Base-by-base conservation (phyloP, 805 yeast genomes). In the Myxozyma vanderwaltii region DNA sequence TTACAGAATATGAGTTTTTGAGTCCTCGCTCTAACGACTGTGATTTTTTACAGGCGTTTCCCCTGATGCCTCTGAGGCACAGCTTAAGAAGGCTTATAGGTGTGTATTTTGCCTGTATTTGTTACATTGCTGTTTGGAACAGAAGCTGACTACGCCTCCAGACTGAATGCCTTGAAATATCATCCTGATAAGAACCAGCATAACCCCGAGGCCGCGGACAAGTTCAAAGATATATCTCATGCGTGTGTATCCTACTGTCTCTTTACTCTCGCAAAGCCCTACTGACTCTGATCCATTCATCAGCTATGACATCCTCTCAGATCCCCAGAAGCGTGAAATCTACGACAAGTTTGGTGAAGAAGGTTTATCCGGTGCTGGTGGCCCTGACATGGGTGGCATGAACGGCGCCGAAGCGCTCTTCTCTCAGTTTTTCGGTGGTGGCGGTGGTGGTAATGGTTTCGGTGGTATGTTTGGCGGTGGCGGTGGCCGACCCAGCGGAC, bases 281-380 rank as follows among this genome's bases (percentile, higher is more conserved):
- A 27, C 87, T 72, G 92, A 88, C 73, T 77, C 85, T n/a, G 29
- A 39, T 43, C 23, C 23, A 13, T 26, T 15, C 44, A 17, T 35
- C 39, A 61, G 64, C 4, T 64, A 92, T 74, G 98, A 92, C 75
- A 79, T 90, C n/a, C 79, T 92, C 64, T 82, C 89, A 12, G 97
- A 91, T 71, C 78, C 86, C 17, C 88, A 91, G 72, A 94, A 91
- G 79, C 88, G 98, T 79, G 89, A 86, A 38, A 68, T 86, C 2
- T 92, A 92, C 72, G 98, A 94, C 76, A 84, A 82, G 65, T 90
- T 83, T 71, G 99, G 99, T 75, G 87, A 86, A 73, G 97, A 91
- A 70, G 99, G 99, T 57, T 79, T 94, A 68, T 79, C 79, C 58
- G 94, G 91, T 65, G 89, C 83, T 62, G 92, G 89, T 56, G 83